Percentiles rank a stretch among this genome's conserved stretches.
These are phyloP conservation scores for Naganishia vishniacii DNA, from an alignment of 768 basidiomycete species.

Conservation along the genomic window DNA sequence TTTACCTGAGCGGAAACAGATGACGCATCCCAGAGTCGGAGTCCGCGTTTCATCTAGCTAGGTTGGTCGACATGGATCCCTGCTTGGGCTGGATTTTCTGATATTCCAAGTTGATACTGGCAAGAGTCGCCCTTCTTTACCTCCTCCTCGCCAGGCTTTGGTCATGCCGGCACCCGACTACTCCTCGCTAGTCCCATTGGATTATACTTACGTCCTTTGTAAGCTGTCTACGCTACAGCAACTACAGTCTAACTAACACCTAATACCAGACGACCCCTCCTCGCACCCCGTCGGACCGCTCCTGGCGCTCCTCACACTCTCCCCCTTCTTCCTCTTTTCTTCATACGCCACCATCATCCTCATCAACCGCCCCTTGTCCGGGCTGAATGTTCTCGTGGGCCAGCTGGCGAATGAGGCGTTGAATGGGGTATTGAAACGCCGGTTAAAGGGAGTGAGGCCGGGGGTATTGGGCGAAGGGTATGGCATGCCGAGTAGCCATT, in stretches of 20 bases:
- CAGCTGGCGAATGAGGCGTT: constrained; percentile 40
- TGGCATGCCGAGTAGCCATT: constrained; percentile 47
- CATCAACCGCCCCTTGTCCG: constrained; percentile 40
- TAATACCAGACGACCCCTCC: constrained; percentile 38
- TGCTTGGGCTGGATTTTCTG: no score
- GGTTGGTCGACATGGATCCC: no score
- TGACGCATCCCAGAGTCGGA: background rate
- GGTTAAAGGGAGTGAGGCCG: constrained; percentile 38
- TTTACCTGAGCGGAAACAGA: background rate
- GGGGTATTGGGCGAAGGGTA: constrained; percentile 42
- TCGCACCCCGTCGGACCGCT: constrained; percentile 41
- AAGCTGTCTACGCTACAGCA: background rate
- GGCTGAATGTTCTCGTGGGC: constrained; percentile 37
- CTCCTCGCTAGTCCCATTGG: constrained; percentile 17
- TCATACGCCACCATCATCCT: constrained; percentile 43
- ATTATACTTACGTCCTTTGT: constrained; percentile 25
- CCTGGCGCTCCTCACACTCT: constrained; percentile 41
- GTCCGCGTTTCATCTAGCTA: background rate
- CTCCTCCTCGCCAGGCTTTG: background rate
- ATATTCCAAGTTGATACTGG: no score
- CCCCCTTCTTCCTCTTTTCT: constrained; percentile 47
- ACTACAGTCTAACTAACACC: background rate
- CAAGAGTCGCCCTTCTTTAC: no score
- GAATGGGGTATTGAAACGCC: constrained; percentile 36
- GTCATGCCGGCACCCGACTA: constrained; percentile 13